These are phyloP conservation scores for Microdochium nivale DNA, from an alignment of 2,329 filamentous ascomycete genomes.

Conservation along the genomic window DNA sequence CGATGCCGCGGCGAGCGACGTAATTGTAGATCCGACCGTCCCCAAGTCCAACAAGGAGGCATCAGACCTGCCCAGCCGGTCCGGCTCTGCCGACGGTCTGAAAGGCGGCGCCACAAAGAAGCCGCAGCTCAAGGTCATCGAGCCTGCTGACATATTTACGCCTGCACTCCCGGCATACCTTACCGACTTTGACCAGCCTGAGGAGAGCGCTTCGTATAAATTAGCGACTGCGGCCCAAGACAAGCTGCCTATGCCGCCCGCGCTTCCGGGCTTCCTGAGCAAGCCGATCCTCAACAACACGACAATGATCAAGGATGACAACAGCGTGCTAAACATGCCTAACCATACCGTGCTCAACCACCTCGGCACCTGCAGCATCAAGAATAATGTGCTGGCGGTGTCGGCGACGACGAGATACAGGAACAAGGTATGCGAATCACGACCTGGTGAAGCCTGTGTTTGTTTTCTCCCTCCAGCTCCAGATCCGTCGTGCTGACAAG, in stretches of 20 bases:
- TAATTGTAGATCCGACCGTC: slow-evolving; percentile 18
- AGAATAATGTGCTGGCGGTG: slow-evolving; percentile 88
- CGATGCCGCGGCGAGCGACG: slow-evolving; percentile 14
- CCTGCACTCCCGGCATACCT: slow-evolving; percentile 76
- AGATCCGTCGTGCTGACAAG: too few relatives aligned
- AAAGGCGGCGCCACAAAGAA: slow-evolving; percentile 29
- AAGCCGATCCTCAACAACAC: slow-evolving; percentile 92
- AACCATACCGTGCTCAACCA: slow-evolving; percentile 97
- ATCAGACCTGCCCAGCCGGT: slow-evolving; percentile 19
- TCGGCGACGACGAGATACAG: slow-evolving; percentile 97
- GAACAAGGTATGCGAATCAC: slow-evolving; percentile 59
- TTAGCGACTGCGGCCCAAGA: slow-evolving; percentile 67
- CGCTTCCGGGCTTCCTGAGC: slow-evolving; percentile 79
- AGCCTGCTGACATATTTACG: slow-evolving; percentile 54
- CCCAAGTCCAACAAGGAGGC: slow-evolving; percentile 18
- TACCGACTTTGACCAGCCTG: slow-evolving; percentile 74
- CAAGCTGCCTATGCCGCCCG: slow-evolving; percentile 75
- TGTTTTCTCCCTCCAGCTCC: too few relatives aligned
- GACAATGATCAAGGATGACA: slow-evolving; percentile 93
- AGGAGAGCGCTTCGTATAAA: slow-evolving; percentile 67
- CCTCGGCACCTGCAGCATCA: slow-evolving; percentile 94
- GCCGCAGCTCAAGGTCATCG: slow-evolving; percentile 46
- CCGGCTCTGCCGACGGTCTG: slow-evolving; percentile 22
- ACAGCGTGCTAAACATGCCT: slow-evolving; percentile 91
- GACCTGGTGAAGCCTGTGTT: too few relatives aligned